Percentiles rank a stretch among this genome's conserved stretches.
These are phyloP conservation scores for Daedalea quercina DNA, from an alignment of 768 basidiomycete genomes.

Conservation along the genomic window DNA sequence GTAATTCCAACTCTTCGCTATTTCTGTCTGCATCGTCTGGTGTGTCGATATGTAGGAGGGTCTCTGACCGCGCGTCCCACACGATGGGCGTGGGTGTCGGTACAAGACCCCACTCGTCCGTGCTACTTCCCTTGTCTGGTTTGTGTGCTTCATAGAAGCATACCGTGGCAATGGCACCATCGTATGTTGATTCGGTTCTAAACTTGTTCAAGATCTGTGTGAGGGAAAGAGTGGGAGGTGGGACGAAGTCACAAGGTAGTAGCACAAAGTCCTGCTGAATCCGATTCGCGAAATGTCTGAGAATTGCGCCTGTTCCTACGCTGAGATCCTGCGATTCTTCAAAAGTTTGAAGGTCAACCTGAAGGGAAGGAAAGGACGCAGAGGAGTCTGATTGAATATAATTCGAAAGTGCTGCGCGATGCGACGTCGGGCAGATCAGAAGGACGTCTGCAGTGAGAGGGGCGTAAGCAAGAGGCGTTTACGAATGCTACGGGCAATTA, in stretches of 20 bases:
- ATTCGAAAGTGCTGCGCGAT: conserved; percentile 72
- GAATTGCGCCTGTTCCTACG: conserved; percentile 66
- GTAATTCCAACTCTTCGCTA: conserved; percentile 63
- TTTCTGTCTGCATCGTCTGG: conserved; percentile 63
- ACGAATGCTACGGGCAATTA: conserved; percentile 23
- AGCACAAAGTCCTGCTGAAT: conserved; percentile 85
- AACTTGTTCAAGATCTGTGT: conserved; percentile 73
- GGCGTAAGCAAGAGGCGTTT: conserved; percentile 1
- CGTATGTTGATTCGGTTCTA: conserved; percentile 59
- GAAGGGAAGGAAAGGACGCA: conserved; percentile 50
- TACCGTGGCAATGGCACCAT: conserved; percentile 56
- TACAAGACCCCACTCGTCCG: conserved; percentile 63
- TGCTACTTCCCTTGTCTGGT: conserved; percentile 45
- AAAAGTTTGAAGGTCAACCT: conserved; percentile 74
- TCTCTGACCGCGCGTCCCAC: conserved; percentile 61
- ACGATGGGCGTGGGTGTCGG: conserved; percentile 45
- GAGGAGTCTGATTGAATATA: conserved; percentile 77
- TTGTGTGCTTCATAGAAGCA: conserved; percentile 54
- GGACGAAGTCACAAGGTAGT: conserved; percentile 87
- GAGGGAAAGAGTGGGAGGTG: conserved; percentile 68
- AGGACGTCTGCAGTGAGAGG: conserved; percentile 62
- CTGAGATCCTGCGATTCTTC: conserved; percentile 64
- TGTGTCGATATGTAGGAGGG: conserved; percentile 68
- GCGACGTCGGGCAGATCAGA: conserved; percentile 75
- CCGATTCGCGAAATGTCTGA: conserved; percentile 68